Evolutionary conservation across 2,329 filamentous ascomycete genomes (phyloP), one percentile per base, ranked within the genome.

Genomic region (Colletotrichum gigasporum): DNA sequence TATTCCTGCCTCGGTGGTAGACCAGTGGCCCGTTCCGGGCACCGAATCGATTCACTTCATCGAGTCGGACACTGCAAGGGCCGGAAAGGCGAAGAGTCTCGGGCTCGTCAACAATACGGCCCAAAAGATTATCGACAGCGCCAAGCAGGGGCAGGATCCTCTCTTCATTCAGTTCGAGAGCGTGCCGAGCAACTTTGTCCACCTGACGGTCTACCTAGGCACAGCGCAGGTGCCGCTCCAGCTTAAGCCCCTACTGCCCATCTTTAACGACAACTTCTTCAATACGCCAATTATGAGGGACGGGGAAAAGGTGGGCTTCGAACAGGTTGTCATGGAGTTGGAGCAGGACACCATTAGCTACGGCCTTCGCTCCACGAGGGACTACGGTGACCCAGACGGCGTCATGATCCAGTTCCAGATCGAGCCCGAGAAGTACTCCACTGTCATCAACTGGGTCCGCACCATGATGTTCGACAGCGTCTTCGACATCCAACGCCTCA

Each of bases 121-220:
- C 4, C 96, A 99, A 76, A 84, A 88, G 65, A 78, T 90, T 50
- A 87, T 99, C 50, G 92, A 98, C 73, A 81, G 84, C 12, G 87
- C 93, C 39, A 83, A 85, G 35, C 69, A 80, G 16, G 82, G 80
- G 6, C 78, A 90, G 34, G 75, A 90, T n/a, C 91, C 93, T 0
- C 81, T 98, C 2, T 99, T 97, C 77, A 85, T 99, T n/a, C 95
- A 99, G 77, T 99, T 96, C 69, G 96, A 99, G 78, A 90, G 97
- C 72, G 94, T 98, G 12, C 90, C 91, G 2, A 96, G 93, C 63
- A 97, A 93, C 73, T 99, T 99, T 75, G 93, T 97, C 6, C 91
- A 95, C 70, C 85, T 98, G 62, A 90, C 88, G 48, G 78, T 98
- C 20, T 88, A 96, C 59, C 82, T 98, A 51, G 93, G 93, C 54